These are phyloP conservation scores for Rhytidhysteron rufulum DNA, from an alignment of 2,329 filamentous ascomycete genomes.

Conservation along the genomic window DNA sequence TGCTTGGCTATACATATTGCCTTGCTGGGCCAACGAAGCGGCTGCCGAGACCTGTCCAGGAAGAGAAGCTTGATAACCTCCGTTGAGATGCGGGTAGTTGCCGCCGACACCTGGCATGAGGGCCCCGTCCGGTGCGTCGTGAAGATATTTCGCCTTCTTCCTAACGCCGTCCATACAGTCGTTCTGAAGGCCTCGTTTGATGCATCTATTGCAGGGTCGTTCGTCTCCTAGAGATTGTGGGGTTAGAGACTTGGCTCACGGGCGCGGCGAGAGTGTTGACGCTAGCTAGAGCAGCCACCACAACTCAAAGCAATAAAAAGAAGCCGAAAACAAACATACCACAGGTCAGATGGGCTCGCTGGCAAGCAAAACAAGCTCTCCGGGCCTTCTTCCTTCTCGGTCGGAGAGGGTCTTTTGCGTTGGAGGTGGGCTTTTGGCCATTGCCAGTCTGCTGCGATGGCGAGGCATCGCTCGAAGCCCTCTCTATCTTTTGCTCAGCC, in stretches of 20 bases:
- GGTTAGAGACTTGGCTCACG: constrained; percentile 15
- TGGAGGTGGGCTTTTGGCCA: constrained; percentile 34
- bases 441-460: constrained; percentile 27
- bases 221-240: constrained; percentile 70
- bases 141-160: constrained; percentile 98
- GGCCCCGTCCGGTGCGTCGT: constrained; percentile 88
- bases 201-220: constrained; percentile 86
- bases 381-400: constrained; percentile 94
- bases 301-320: neutral
- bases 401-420: constrained; percentile 82
- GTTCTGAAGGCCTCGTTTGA: constrained; percentile 88
- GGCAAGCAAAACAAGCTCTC: constrained; percentile 92
- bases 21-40: constrained; percentile 25
- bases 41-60: constrained; percentile 22
- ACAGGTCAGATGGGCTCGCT: constrained; percentile 94
- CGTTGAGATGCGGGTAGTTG: constrained; percentile 57
- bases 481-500: constrained; percentile 39
- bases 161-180: constrained; percentile 92
- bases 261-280: neutral
- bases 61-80: constrained; percentile 40
- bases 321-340: constrained; percentile 68
- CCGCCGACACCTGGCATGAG: constrained; percentile 79
- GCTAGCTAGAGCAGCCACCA: neutral
- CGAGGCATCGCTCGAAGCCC: constrained; percentile 33
- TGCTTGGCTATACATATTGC: constrained; percentile 43